phyloP scores from a whole-genome alignment of 116 monocot genomes.

The Zostera marina region DNA sequence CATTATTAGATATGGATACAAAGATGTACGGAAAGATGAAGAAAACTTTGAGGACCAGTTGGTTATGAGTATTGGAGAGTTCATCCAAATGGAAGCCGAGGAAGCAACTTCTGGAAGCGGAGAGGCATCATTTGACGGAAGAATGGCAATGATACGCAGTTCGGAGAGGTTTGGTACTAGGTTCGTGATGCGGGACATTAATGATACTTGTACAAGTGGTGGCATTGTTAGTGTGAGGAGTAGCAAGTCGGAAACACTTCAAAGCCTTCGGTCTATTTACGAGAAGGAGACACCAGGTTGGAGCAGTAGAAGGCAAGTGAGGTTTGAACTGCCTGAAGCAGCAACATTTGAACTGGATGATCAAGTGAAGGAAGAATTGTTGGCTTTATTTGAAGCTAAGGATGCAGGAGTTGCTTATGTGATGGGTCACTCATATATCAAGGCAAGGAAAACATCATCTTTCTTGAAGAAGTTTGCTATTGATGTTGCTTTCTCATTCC shows the following conservation, averaged over 20 bases:
- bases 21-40: slow-evolving; percentile 74
- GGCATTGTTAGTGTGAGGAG: slow-evolving; percentile 20
- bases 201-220: slow-evolving; percentile 3
- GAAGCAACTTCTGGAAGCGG: slow-evolving; percentile 18
- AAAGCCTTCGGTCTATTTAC: slow-evolving; percentile 5
- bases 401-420: slow-evolving; percentile 65
- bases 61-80: slow-evolving; percentile 47
- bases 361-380: slow-evolving; percentile 43
- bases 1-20: slow-evolving; percentile 88
- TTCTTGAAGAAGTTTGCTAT: slow-evolving; percentile 51
- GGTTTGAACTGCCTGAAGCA: slow-evolving; percentile 25
- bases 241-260: slow-evolving; percentile 7
- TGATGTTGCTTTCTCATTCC: slow-evolving; percentile 61
- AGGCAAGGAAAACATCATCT: slow-evolving; percentile 60
- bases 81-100: slow-evolving; percentile 43
- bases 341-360: slow-evolving; percentile 18
- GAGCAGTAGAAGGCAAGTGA: slow-evolving; percentile 4
- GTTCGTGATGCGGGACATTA: slow-evolving; percentile 16
- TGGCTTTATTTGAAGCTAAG: slow-evolving; percentile 32
- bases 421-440: slow-evolving; percentile 69
- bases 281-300: slow-evolving; percentile 18
- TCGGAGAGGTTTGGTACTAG: slow-evolving; percentile 18
- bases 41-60: slow-evolving; percentile 69
- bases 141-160: slow-evolving; percentile 16
- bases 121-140: slow-evolving; percentile 4